phyloP scores from a whole-genome alignment of 2,329 filamentous ascomycete species.

The Graphium sp. region DNA sequence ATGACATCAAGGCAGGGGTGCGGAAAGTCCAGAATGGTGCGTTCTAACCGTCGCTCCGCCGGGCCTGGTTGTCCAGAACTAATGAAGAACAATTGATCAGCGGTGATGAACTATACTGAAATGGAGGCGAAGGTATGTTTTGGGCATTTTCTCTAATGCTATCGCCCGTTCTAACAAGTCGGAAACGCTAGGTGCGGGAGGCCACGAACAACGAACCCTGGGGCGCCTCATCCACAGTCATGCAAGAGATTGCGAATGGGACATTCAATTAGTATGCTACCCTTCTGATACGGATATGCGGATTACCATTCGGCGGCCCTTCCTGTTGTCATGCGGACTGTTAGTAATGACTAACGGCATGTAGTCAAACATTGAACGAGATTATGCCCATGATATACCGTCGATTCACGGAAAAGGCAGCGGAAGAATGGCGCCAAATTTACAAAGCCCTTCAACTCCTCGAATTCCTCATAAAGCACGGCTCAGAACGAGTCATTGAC shows the following conservation, averaged over 20 bases:
- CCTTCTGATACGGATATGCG: not conserved
- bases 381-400: constrained; percentile 99
- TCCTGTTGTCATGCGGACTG: not conserved
- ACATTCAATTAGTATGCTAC: constrained; percentile 86
- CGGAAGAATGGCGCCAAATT: constrained; percentile 97
- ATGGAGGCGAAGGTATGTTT: constrained; percentile 55
- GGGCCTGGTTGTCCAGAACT: constrained; percentile 9
- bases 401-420: constrained; percentile 93
- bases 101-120: constrained; percentile 96
- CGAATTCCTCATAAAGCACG: constrained; percentile 95
- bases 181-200: constrained; percentile 59
- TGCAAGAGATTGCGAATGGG: constrained; percentile 97
- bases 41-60: not conserved
- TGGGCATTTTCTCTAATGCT: constrained; percentile 2
- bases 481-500: constrained; percentile 92
- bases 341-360: not conserved
- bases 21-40: constrained; percentile 94
- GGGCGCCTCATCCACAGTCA: constrained; percentile 68
- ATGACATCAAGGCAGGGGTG: constrained; percentile 88
- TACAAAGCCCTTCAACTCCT: constrained; percentile 96
- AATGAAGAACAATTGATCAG: constrained; percentile 34
- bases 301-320: not conserved
- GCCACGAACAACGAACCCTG: constrained; percentile 98
- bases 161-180: constrained; percentile 5
- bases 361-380: constrained; percentile 86